These are phyloP conservation scores for Astrothelium subdiscretum DNA, from an alignment of 495 filamentous ascomycete genomes.

Conservation along the genomic window DNA sequence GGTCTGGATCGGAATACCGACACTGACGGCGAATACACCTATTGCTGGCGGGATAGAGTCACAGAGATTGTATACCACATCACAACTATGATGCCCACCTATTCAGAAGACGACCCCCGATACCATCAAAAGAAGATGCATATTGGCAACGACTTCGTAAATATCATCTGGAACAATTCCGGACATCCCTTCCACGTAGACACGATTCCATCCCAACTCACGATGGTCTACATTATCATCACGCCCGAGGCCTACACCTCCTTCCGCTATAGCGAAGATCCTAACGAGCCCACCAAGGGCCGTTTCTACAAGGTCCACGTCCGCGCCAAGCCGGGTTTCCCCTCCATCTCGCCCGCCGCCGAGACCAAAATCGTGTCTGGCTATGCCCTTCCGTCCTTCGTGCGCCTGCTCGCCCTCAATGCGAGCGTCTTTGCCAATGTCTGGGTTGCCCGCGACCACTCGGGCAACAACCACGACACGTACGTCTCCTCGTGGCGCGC, in stretches of 20 bases:
- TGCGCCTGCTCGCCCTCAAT: constrained; percentile 83
- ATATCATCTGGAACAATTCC: constrained; percentile 94
- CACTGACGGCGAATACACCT: constrained; percentile 72
- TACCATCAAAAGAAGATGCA: constrained; percentile 80
- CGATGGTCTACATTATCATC: constrained; percentile 92
- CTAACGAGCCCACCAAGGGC: constrained; percentile 24
- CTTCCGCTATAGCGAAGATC: constrained; percentile 35
- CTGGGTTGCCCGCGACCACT: constrained; percentile 52
- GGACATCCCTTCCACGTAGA: constrained; percentile 60
- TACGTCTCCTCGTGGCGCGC: constrained; percentile 83
- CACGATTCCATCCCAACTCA: constrained; percentile 87
- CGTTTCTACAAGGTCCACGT: constrained; percentile 77
- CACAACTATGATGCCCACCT: constrained; percentile 91
- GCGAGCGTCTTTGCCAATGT: constrained; percentile 86
- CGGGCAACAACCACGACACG: constrained; percentile 31
- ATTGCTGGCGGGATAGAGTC: constrained; percentile 87
- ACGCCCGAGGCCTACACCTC: constrained; percentile 64
- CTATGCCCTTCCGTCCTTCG: constrained; percentile 67
- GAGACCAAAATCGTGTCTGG: constrained; percentile 78
- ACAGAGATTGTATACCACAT: constrained; percentile 95
- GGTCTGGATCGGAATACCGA: constrained; percentile 69
- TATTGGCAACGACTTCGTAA: constrained; percentile 96
- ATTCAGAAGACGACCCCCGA: constrained; percentile 61
- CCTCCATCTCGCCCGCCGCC: constrained; percentile 77
- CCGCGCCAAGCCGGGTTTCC: constrained; percentile 72